Evolutionary conservation across 2,329 filamentous ascomycete species (phyloP), one percentile per base, ranked within the genome.

Genomic region (Fusarium globosum): DNA sequence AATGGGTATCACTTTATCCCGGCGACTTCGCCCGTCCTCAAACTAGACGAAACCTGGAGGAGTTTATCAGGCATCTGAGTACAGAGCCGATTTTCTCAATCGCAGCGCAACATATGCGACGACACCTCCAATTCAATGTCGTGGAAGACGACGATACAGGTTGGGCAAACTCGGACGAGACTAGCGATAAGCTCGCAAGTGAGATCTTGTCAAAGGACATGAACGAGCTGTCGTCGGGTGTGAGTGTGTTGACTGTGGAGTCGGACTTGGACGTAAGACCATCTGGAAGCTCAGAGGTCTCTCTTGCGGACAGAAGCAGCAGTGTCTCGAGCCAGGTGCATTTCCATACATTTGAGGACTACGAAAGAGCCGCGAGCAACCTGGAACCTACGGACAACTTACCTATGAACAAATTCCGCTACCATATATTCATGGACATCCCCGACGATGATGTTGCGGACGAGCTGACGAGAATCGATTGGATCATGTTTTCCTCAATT

Each of bases 401-500:
- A 60, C 88, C 91, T 3, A 88, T 97, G 69, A 93, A 91, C 75
- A 98, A 98, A 81, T 86, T 92, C 46, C 93, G 96, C 68, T 99
- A 96, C 87, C 94, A 95, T 74, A 90, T 93, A 58, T 93, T 98
- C 74, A 97, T 98, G 92, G 93, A 94, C 41, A 92, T 92, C 30
- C 88, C 93, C 2, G 93, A 97, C 60, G 94, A 97, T 69, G 90
- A 94, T 55, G 92, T 98, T 74, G 96, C 96, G 21, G 92, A 93
- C 68, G 96, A 99, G 82, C 88, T 99, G 78, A 98, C 96, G 8
- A 89, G 96, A 69, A 97, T 99, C 62, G 96, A 99, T 83, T 98
- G 96, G 96, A 91, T 97, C 81, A 96, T 98, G 93, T 98, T 98
- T 82, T 97, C 94, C 59, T 95, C 95, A 2, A 97, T 98, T 70